A percentile compares a stretch with the other conserved stretches of the same genome.
These are phyloP conservation scores for Mycena albidolilacea DNA, from an alignment of 768 basidiomycete genomes.

Conservation along the genomic window DNA sequence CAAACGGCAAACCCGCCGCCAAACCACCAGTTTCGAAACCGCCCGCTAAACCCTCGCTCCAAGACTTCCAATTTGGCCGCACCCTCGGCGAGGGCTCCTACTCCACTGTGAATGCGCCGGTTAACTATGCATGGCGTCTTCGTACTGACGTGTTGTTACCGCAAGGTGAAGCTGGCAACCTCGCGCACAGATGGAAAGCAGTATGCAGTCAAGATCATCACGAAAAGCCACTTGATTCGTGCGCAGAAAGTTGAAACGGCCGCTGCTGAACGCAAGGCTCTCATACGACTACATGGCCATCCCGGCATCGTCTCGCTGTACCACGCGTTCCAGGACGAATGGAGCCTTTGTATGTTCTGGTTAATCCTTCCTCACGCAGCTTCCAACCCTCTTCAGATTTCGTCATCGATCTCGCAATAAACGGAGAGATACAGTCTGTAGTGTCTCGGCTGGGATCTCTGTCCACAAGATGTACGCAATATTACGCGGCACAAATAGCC, in stretches of 20 bases:
- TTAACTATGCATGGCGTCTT: neutral
- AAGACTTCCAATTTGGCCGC: slow-evolving; percentile 82
- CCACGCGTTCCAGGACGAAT: slow-evolving; percentile 89
- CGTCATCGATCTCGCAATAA: slow-evolving; percentile 81
- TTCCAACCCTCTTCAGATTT: slow-evolving; percentile 67
- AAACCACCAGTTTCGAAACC: slow-evolving; percentile 58
- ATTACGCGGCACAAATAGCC: slow-evolving; percentile 92
- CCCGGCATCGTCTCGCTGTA: slow-evolving; percentile 83
- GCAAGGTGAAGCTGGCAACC: slow-evolving; percentile 71
- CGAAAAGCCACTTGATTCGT: slow-evolving; percentile 67
- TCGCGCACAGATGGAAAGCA: slow-evolving; percentile 69
- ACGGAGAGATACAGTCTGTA: slow-evolving; percentile 84
- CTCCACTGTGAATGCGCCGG: slow-evolving; percentile 71
- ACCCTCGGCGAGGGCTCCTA: slow-evolving; percentile 89
- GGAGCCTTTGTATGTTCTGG: slow-evolving; percentile 80
- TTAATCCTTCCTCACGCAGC: neutral
- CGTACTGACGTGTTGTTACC: slow-evolving; percentile 27
- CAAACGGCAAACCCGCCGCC: slow-evolving; percentile 45
- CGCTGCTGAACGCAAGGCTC: slow-evolving; percentile 72
- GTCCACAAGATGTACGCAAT: slow-evolving; percentile 79
- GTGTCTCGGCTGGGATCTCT: slow-evolving; percentile 89
- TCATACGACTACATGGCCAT: slow-evolving; percentile 70
- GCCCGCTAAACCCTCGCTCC: slow-evolving; percentile 53
- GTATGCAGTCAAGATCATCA: slow-evolving; percentile 77
- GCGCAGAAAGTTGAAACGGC: slow-evolving; percentile 81